Conservation (phyloP, 176 grass and related monocot genomes). For the Typha latifolia region DNA sequence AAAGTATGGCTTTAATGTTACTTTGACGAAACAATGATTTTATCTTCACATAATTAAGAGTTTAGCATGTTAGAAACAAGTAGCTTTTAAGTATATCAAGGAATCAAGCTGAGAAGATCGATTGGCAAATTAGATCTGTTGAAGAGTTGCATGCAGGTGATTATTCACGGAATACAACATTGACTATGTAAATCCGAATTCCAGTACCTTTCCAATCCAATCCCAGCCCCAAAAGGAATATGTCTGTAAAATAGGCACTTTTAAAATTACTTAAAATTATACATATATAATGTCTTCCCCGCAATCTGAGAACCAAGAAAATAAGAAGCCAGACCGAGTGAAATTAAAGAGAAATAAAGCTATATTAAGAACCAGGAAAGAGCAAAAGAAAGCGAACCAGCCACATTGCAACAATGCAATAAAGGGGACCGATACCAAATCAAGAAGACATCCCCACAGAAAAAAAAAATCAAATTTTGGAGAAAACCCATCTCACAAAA, state of each 20-base stretch:
- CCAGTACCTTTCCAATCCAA: not conserved
- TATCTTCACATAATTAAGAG: too few relatives aligned
- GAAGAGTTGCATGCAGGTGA: slow-evolving; percentile 23
- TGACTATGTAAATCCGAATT: not conserved
- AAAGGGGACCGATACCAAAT: not conserved
- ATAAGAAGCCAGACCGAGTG: slow-evolving; percentile 2
- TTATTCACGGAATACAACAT: not conserved
- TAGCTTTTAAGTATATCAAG: too few relatives aligned
- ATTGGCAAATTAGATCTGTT: slow-evolving; percentile 35
- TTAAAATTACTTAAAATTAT: slow-evolving; percentile 14
- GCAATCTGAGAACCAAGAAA: slow-evolving; percentile 12
- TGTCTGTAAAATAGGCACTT: not conserved
- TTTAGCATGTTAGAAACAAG: too few relatives aligned
- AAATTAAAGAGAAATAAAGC: slow-evolving; percentile 8
- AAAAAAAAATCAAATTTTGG: slow-evolving; percentile 22
- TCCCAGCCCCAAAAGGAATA: slow-evolving; percentile 18
- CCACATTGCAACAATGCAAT: not conserved
- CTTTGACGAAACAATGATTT: too few relatives aligned
- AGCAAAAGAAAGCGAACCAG: not conserved
- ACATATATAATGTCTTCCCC: not conserved
- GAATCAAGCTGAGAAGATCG: not conserved
- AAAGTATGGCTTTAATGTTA: too few relatives aligned
- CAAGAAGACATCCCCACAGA: not conserved
- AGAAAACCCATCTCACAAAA: slow-evolving; percentile 10
- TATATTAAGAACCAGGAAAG: not conserved